Conservation (phyloP, 179 eudicot genomes). For the Silene noctiflora region DNA sequence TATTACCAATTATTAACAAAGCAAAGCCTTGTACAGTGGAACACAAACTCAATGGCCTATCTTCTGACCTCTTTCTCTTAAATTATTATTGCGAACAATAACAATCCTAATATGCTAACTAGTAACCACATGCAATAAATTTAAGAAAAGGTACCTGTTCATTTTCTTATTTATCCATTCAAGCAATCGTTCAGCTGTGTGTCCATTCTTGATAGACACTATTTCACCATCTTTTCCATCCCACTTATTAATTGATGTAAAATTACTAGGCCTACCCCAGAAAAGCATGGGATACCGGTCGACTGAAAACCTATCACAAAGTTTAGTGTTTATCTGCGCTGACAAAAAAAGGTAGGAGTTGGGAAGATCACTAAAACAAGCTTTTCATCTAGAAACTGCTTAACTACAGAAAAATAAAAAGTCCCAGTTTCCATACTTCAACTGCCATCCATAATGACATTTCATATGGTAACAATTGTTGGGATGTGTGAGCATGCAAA, state of each 20-base stretch:
- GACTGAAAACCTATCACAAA: constrained; percentile 85
- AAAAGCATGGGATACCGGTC: constrained; percentile 77
- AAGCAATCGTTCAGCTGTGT: constrained; percentile 77
- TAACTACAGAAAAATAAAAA: constrained; percentile 12
- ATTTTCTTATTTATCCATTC: constrained; percentile 81
- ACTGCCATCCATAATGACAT: neutral
- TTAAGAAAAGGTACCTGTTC: constrained; percentile 49
- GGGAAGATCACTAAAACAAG: constrained; percentile 37
- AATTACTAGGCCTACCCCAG: constrained; percentile 77
- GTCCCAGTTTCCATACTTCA: neutral
- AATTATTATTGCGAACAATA: neutral
- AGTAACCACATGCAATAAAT: constrained; percentile 8
- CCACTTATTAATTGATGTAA: constrained; percentile 47
- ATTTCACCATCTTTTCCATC: constrained; percentile 67
- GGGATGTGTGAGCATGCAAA: neutral
- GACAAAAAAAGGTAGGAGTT: constrained; percentile 54
- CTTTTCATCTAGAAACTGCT: constrained; percentile 5
- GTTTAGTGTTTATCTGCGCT: constrained; percentile 88
- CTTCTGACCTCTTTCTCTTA: neutral
- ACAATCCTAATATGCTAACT: neutral
- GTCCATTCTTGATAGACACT: constrained; percentile 49
- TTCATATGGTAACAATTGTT: neutral
- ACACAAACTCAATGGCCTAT: neutral
- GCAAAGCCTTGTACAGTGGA: neutral
- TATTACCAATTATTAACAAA: neutral